Percentiles rank a stretch among this genome's conserved stretches.
Conservation (phyloP, 495 filamentous ascomycete species). For the Lasiosphaeriaceae sp. region DNA sequence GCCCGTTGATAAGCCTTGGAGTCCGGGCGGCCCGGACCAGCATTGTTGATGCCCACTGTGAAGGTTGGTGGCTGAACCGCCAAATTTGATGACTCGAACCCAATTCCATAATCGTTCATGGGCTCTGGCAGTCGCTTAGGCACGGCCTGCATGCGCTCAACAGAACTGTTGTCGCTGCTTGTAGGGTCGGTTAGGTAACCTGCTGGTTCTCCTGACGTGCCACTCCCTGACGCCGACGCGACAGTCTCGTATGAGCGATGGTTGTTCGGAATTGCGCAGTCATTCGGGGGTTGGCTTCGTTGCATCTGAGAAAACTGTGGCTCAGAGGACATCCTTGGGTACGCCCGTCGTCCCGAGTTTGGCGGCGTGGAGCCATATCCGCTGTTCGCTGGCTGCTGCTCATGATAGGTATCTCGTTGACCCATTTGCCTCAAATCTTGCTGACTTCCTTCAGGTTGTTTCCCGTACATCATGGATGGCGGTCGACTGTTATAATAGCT, state of each 20-base stretch:
- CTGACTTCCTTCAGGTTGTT: constrained; percentile 34
- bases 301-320: constrained; percentile 34
- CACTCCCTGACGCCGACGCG: constrained; percentile 66
- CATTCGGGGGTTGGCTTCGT: constrained; percentile 34
- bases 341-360: constrained; percentile 38
- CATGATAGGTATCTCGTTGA: constrained; percentile 55
- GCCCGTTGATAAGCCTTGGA: constrained; percentile 9
- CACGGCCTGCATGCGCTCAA: constrained; percentile 65
- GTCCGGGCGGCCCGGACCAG: constrained; percentile 4
- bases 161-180: constrained; percentile 85
- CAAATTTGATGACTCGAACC: constrained; percentile 36
- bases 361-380: constrained; percentile 33
- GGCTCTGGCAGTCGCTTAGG: constrained; percentile 45
- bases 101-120: constrained; percentile 46
- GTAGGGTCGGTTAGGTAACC: constrained; percentile 81
- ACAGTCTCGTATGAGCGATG: constrained; percentile 81
- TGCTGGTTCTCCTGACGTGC: constrained; percentile 64
- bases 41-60: constrained; percentile 22
- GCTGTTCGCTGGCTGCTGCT: constrained; percentile 29
- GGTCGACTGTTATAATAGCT: constrained; percentile 50
- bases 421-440: constrained; percentile 37
- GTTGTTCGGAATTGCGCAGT: constrained; percentile 65
- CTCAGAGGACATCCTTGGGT: constrained; percentile 44
- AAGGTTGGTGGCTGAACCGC: constrained; percentile 34
- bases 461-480: constrained; percentile 41